Conservation (phyloP, 179 eudicot species). For the Nepenthes alata region DNA sequence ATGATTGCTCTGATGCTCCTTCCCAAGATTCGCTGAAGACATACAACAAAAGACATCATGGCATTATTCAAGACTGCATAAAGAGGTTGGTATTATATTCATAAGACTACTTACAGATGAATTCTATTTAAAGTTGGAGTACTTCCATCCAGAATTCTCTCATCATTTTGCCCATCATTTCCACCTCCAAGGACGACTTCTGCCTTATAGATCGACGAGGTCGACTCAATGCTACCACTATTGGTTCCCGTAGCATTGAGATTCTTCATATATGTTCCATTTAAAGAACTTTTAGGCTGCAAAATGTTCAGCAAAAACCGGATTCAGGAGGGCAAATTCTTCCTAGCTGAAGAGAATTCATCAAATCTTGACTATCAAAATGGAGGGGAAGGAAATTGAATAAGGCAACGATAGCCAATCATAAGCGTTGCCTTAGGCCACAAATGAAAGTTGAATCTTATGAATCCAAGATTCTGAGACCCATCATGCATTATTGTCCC, state of each 20-base stretch:
- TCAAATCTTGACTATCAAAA: too few species aligned
- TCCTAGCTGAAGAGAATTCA: too few species aligned
- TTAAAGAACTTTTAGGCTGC: slow-evolving; percentile 19
- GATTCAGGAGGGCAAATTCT: background rate
- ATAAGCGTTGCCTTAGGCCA: too few species aligned
- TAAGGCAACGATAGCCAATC: too few species aligned
- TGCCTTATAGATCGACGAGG: slow-evolving; percentile 8
- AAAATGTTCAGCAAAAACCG: slow-evolving; percentile 8
- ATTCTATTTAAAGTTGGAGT: slow-evolving; percentile 39
- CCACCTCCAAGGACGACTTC: slow-evolving; percentile 4
- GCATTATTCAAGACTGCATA: background rate
- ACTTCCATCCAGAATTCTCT: slow-evolving; percentile 11
- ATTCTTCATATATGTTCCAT: slow-evolving; percentile 7
- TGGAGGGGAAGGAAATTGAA: too few species aligned
- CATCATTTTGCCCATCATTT: slow-evolving; percentile 14
- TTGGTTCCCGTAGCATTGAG: slow-evolving; percentile 4
- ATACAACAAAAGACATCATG: background rate
- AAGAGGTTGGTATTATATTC: background rate
- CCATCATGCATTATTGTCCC: too few species aligned
- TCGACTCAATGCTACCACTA: slow-evolving; percentile 10
- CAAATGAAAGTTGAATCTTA: too few species aligned
- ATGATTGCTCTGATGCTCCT: slow-evolving; percentile 20
- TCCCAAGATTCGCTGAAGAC: slow-evolving; percentile 51
- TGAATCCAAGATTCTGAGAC: too few species aligned
- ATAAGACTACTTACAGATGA: slow-evolving; percentile 37